Base-by-base conservation (phyloP, 2,329 filamentous ascomycete genomes). In the Colletotrichum tropicale region DNA sequence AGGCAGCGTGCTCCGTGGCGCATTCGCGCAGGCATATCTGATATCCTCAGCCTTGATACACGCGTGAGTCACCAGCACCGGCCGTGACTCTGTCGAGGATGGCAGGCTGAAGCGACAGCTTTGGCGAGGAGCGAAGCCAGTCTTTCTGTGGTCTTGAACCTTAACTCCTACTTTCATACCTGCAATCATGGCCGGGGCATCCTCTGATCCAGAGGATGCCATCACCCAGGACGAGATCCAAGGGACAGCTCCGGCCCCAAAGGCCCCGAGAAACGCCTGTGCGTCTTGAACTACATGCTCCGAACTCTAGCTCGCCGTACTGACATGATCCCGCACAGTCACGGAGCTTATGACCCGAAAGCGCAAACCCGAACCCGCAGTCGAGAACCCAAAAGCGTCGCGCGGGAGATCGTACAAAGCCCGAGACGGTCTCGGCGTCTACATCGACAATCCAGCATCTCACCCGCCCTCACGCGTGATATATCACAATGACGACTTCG, bases 401-500 rank as follows among this genome's bases (percentile, higher is more conserved):
- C 70, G 78, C 34, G 74, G 80, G 26, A 82, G 81, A 71, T 82
- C 81, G 32, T 89, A 89, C 81, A 86, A 85, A 18, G 84, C 87
- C 70, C 89, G 93, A 66, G 89, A 93, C 80, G 93, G 89, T 0
- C 88, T 97, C 0, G 92, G 91, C 43, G 86, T 88, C 30, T 97
- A 97, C 83, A 92, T 95, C 65, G 81, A 86, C 18, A 84, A 90
- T 52, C 95, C 95, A 0, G 87, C 90, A 62, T 88, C 89, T 5
- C 93, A 92, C 77, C 89, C 92, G 2, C 81, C 90, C 2, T 89
- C 88, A 7, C 86, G 89, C 10, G 90, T 96, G 24, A 89, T 96
- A 78, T 92, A 92, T 80, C 87, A 93, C 84, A 92, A 91, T 79
- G 87, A 91, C 13, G 87, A 92, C 76, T 95, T 94, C 78, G 94